Conservation (phyloP, 345 rosid genomes). For the Gossypium ekmanianum region DNA sequence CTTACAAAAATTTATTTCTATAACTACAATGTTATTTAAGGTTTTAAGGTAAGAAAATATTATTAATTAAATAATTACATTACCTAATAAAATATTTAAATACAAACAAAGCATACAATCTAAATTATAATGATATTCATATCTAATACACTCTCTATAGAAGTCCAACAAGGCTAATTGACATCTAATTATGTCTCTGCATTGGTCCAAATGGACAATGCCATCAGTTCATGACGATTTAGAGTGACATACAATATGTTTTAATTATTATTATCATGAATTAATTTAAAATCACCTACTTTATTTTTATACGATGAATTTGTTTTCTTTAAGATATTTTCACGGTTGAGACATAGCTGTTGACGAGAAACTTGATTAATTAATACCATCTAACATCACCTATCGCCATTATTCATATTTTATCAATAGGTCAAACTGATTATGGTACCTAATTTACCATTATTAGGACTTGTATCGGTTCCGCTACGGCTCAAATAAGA, state of each 20-base stretch:
- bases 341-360: neutral
- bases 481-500: too few species aligned
- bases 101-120: too few species aligned
- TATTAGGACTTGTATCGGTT: too few species aligned
- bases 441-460: too few species aligned
- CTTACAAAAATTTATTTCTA: too few species aligned
- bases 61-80: too few species aligned
- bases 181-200: neutral
- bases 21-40: too few species aligned
- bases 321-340: neutral
- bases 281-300: neutral
- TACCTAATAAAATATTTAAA: too few species aligned
- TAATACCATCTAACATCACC: neutral
- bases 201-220: neutral
- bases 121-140: constrained; percentile 18
- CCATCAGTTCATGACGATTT: neutral
- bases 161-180: neutral
- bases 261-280: too few species aligned
- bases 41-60: too few species aligned
- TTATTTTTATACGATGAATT: neutral
- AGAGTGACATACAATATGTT: neutral
- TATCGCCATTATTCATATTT: too few species aligned
- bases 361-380: neutral
- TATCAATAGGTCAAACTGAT: too few species aligned
- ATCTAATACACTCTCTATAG: neutral